Base-by-base conservation (phyloP, 371 early-diverging fungal genomes). In the Entomophthora muscae region DNA sequence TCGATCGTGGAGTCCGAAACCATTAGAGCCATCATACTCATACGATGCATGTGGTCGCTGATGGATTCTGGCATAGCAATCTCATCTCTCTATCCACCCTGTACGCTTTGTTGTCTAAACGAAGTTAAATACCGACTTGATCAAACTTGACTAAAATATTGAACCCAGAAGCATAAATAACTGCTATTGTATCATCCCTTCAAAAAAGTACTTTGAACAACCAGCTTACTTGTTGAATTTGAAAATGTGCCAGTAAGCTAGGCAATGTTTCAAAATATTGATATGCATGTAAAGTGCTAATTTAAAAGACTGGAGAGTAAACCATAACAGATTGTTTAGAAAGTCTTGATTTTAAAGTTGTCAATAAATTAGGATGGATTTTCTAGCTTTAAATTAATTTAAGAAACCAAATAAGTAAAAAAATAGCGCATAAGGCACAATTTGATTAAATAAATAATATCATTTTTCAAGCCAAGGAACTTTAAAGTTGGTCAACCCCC, bases 41-140 rank as follows among this genome's bases (percentile, higher is more conserved):
- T 91, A 5, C 93, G 80, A 78, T 93, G 83, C 95, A 94, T 94
- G 67, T 95, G 95, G 71, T 94, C 95, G 2, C 84, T 77, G 57
- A 95, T 90, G 2, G 90, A 89, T 71, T 95, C 95, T 51, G 88
- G 79, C 17, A 74, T 70, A 28, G 75, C 67, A 53, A 93, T 73
- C 0, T 76, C 78, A 67, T 77, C n/a, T 70, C 65, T 89, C 80
- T 33, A 92, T 53, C 93, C 95, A 95, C 21, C 95, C 95, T 7
- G 93, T 93, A 62, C 95, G 78, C 68, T 91, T 91, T 10, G 94
- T 93, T 67, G 78, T 78, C 87, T 90, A 66, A 53, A 13, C 57
- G 1, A 52, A 59, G 10, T 13, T 55, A 33, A 24, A 59, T 61
- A 61, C n/a, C n/a, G n/a, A n/a, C n/a, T n/a, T n/a, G n/a, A n/a